These are phyloP conservation scores for Podospora didyma DNA, from an alignment of 495 filamentous ascomycete genomes.

Conservation along the genomic window DNA sequence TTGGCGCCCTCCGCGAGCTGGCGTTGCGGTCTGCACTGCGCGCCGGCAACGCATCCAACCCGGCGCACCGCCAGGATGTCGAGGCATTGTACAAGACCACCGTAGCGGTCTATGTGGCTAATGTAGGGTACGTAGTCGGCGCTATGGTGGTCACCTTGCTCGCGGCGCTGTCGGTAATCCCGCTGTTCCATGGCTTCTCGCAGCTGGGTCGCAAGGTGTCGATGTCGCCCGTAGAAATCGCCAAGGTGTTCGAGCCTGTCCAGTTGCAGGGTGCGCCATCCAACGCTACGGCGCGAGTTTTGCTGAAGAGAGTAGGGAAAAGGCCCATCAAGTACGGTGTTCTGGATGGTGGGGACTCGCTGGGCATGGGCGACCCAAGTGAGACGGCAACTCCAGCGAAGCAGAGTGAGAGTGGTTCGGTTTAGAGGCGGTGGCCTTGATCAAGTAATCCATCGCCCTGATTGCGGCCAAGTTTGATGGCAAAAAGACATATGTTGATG, in stretches of 20 bases:
- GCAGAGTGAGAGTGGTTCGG: not conserved
- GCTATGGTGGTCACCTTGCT: slow-evolving; percentile 1
- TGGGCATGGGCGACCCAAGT: slow-evolving; percentile 8
- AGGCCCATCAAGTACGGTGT: not conserved
- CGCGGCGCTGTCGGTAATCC: slow-evolving; percentile 12
- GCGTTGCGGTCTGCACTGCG: not conserved
- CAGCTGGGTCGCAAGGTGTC: slow-evolving; percentile 23
- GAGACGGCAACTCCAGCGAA: not conserved
- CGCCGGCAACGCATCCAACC: not conserved
- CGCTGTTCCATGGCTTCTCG: slow-evolving; percentile 29
- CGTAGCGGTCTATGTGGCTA: not conserved
- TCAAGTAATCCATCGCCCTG: too few species aligned
- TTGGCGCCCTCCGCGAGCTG: not conserved
- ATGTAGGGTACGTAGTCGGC: not conserved
- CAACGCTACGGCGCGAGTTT: slow-evolving; percentile 13
- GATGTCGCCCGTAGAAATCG: slow-evolving; percentile 30
- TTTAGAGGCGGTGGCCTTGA: too few species aligned
- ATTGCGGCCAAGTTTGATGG: too few species aligned
- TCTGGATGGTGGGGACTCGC: slow-evolving; percentile 3
- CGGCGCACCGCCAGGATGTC: slow-evolving; percentile 9
- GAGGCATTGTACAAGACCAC: too few species aligned
- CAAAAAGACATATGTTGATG: too few species aligned
- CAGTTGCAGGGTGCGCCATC: slow-evolving; percentile 18
- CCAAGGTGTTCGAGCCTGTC: slow-evolving; percentile 25
- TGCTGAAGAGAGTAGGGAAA: slow-evolving; percentile 6